Evolutionary conservation across 2,329 filamentous ascomycete species (phyloP), one percentile per base, ranked within the genome.

Genomic region (Penicillium sp.): DNA sequence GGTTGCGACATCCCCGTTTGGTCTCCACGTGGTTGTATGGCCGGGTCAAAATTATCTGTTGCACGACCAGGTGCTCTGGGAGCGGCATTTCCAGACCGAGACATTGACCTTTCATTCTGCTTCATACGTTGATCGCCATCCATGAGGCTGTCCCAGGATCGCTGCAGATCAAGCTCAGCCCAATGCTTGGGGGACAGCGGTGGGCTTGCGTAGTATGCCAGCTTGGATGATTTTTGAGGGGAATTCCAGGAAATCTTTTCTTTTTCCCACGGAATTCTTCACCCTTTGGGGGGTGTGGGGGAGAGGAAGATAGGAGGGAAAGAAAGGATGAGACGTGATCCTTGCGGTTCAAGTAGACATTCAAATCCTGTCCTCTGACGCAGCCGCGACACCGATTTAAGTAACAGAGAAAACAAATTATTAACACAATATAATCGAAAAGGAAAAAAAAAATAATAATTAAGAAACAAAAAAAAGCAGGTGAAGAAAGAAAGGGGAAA

Each of bases 91-190:
- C 67, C 65, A 63, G 71, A 63, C 59, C 65, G 68, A 57, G 71
- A 67, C 71, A 85, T 81, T 78, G 88, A 87, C 76, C 83, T 81
- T 77, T 89, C 89, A 84, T 89, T 85, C 80, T 89, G 50, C 84
- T 89, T 88, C 81, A 86, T 83, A 72, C 86, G 86, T 77, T 84
- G 85, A 80, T 87, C 85, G 78, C 89, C 86, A 81, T 93, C 90
- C 90, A 94, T 94, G 71, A 79, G 77, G 74, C 78, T 75, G 75
- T 81, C 77, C 74, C 77, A 76, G 76, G 79, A 78, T 75, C 80
- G 78, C 77, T 78, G 80, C 77, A 83, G 81, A 81, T 84, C 81
- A 73, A 85, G 73, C 75, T 75, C 69, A 60, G 69, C 81, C 81
- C 83, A 84, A 80, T 84, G 82, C 79, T 82, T 83, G 80, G 86